These are phyloP conservation scores for Boletales sp. DNA, from an alignment of 768 basidiomycete species.

Conservation along the genomic window DNA sequence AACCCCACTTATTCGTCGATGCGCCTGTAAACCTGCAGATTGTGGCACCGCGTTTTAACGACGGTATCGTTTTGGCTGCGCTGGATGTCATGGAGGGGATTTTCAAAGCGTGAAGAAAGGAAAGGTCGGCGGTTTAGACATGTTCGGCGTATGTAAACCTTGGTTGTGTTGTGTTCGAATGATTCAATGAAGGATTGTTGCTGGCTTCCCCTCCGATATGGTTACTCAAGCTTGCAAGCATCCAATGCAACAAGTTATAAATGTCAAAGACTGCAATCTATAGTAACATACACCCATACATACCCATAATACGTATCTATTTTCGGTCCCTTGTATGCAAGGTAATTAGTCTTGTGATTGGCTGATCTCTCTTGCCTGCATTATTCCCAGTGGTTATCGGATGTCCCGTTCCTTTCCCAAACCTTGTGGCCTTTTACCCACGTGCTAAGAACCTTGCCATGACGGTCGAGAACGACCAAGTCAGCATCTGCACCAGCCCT, in stretches of 20 bases:
- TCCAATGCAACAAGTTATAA: too few relatives aligned
- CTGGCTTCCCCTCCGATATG: too few relatives aligned
- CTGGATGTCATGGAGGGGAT: constrained; percentile 23
- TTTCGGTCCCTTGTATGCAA: not conserved
- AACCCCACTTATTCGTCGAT: constrained; percentile 12
- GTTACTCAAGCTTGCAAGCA: too few relatives aligned
- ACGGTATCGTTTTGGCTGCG: constrained; percentile 26
- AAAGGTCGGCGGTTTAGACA: too few relatives aligned
- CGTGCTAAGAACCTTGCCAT: constrained; percentile 63
- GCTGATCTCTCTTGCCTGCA: too few relatives aligned
- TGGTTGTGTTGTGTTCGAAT: not conserved
- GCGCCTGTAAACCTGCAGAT: constrained; percentile 23
- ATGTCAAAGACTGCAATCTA: too few relatives aligned
- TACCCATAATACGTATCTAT: not conserved
- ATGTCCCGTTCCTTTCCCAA: constrained; percentile 43
- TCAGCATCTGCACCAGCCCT: constrained; percentile 85
- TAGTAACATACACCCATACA: too few relatives aligned
- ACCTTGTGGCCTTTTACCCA: constrained; percentile 78
- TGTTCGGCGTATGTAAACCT: not conserved
- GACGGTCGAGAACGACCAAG: constrained; percentile 67
- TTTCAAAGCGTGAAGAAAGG: constrained; percentile 13
- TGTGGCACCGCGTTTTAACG: constrained; percentile 22
- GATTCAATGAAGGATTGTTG: too few relatives aligned
- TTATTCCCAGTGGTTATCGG: not conserved
- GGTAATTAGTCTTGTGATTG: too few relatives aligned